These are phyloP conservation scores for Suillus plorans DNA, from an alignment of 768 basidiomycete genomes.

Conservation along the genomic window DNA sequence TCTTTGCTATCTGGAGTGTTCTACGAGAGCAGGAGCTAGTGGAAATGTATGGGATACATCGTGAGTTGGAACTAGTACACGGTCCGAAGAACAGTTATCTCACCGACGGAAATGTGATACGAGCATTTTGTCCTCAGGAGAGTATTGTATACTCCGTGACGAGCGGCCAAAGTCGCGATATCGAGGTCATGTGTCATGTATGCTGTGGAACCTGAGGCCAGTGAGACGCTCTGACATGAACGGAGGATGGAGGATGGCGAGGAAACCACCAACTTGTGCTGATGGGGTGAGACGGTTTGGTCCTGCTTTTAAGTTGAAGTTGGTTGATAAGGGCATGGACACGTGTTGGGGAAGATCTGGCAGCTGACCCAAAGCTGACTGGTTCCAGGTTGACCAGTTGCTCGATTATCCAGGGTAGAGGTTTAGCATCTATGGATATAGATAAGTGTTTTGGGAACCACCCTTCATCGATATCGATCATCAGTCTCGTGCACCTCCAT, in stretches of 20 bases:
- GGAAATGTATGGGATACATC: neutral
- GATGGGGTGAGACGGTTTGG: no score
- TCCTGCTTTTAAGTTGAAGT: neutral
- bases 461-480: neutral
- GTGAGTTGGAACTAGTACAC: neutral
- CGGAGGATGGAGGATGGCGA: no score
- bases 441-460: neutral
- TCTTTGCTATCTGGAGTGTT: no score
- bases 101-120: neutral
- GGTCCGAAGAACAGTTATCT: neutral
- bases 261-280: no score
- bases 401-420: neutral
- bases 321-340: neutral
- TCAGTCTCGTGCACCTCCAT: neutral
- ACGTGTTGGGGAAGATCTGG: neutral
- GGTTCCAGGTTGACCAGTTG: neutral
- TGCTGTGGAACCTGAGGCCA: no score
- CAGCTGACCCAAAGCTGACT: neutral
- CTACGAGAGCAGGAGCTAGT: neutral
- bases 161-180: no score
- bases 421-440: neutral
- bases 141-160: no score
- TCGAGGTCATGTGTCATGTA: no score
- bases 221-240: no score
- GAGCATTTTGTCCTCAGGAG: neutral